phyloP scores from a whole-genome alignment of 2,329 filamentous ascomycete genomes.

The Fusarium sp. region DNA sequence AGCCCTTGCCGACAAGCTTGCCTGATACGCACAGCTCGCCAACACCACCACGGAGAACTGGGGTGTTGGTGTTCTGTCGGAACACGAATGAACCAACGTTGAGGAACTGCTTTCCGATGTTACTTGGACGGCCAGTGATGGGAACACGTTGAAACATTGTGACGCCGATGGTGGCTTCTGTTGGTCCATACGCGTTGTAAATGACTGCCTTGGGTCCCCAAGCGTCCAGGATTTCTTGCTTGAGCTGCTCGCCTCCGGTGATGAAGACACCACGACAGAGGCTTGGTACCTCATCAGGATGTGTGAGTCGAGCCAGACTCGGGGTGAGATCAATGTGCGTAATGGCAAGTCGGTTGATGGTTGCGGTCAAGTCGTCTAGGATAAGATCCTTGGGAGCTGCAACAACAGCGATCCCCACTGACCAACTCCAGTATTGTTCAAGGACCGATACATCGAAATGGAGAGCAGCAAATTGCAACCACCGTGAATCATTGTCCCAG shows the following conservation, averaged over 20 bases:
- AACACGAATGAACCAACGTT: constrained; percentile 90
- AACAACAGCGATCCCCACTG: constrained; percentile 85
- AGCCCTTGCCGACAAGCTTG: constrained; percentile 88
- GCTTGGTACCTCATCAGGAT: constrained; percentile 83
- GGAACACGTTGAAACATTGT: constrained; percentile 91
- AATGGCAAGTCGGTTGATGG: constrained; percentile 78
- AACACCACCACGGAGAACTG: constrained; percentile 81
- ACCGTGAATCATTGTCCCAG: constrained; percentile 80
- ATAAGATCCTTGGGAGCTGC: constrained; percentile 86
- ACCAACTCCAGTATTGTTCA: constrained; percentile 97
- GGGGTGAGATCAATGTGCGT: constrained; percentile 95
- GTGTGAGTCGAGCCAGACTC: constrained; percentile 82
- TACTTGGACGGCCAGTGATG: constrained; percentile 81
- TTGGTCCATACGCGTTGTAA: constrained; percentile 93
- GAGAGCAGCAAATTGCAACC: constrained; percentile 93
- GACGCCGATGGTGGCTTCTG: constrained; percentile 91
- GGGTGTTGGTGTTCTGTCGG: constrained; percentile 73
- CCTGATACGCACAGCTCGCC: constrained; percentile 93
- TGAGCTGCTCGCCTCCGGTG: constrained; percentile 88
- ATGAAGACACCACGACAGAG: constrained; percentile 90
- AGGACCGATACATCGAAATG: constrained; percentile 95
- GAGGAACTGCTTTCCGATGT: constrained; percentile 87
- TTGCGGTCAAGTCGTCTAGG: constrained; percentile 81
- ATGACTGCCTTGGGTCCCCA: constrained; percentile 87
- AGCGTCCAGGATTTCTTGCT: constrained; percentile 86